These are phyloP conservation scores for Verticillium longisporum DNA, from an alignment of 2,329 filamentous ascomycete genomes.

Conservation along the genomic window DNA sequence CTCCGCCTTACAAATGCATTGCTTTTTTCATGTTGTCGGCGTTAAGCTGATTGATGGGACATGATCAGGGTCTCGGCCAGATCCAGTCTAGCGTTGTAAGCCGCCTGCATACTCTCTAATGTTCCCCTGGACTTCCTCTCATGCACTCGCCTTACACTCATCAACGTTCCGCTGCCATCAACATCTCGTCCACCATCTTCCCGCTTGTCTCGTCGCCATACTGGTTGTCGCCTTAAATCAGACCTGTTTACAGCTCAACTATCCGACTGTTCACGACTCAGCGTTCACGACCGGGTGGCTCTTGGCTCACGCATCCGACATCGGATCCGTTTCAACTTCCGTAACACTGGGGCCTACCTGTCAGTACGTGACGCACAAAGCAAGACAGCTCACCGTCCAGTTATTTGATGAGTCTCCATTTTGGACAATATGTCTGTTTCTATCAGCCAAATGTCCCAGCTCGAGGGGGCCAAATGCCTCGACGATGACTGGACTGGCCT, in stretches of 20 bases:
- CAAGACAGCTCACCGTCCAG: neutral
- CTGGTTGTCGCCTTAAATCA: too few species aligned
- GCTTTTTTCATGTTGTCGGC: neutral
- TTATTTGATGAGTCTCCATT: neutral
- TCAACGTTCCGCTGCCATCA: neutral
- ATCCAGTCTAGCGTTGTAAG: neutral
- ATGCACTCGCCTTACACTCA: neutral
- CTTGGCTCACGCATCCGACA: too few species aligned
- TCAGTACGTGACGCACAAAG: too few species aligned
- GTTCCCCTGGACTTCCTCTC: neutral
- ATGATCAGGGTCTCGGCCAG: neutral
- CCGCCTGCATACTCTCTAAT: neutral
- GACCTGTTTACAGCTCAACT: too few species aligned
- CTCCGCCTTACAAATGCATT: too few species aligned
- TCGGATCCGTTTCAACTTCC: too few species aligned
- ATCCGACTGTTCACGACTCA: too few species aligned
- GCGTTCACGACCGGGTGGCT: too few species aligned
- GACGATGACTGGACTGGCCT: constrained; percentile 28
- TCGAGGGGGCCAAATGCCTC: constrained; percentile 1
- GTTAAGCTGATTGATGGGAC: neutral
- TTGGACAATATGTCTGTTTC: neutral
- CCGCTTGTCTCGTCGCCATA: neutral
- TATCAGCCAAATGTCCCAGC: neutral
- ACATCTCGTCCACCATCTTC: neutral
- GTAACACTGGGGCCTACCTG: too few species aligned